phyloP scores from a whole-genome alignment of 2,329 filamentous ascomycete genomes.

The Trichophyton equinum region DNA sequence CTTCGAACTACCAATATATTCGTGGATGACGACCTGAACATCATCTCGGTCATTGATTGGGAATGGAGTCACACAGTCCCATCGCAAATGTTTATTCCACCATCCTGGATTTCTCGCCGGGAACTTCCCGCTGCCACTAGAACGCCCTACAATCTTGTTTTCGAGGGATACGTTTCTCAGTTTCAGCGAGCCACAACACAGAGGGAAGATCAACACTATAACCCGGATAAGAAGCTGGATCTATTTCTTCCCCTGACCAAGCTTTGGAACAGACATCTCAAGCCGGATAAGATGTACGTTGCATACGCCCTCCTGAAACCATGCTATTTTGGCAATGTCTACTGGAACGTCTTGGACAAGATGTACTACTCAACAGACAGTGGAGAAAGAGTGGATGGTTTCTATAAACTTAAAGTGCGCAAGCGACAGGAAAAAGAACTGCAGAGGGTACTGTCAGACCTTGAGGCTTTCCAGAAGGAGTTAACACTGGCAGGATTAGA shows the following conservation, averaged over 20 bases:
- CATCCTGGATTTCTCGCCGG: slow-evolving; percentile 5
- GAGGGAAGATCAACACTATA: not conserved
- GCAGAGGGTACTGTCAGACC: slow-evolving; percentile 1
- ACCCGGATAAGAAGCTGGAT: not conserved
- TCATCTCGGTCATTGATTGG: slow-evolving; percentile 8
- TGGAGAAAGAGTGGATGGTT: not conserved
- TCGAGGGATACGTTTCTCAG: not conserved
- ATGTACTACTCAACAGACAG: too few species aligned
- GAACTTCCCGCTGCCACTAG: not conserved
- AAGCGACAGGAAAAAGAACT: not conserved
- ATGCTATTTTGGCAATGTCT: slow-evolving; percentile 8
- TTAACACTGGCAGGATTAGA: slow-evolving; percentile 3
- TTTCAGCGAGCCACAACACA: not conserved
- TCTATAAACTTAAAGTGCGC: not conserved
- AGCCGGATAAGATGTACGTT: not conserved
- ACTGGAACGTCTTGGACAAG: too few species aligned
- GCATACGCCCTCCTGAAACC: slow-evolving; percentile 7
- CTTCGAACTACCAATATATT: slow-evolving; percentile 11
- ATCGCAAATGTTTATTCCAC: slow-evolving; percentile 7
- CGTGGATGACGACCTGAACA: slow-evolving; percentile 8
- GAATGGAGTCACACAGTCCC: slow-evolving; percentile 9
- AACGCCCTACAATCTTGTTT: not conserved
- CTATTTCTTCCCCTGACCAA: not conserved
- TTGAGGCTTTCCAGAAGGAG: slow-evolving; percentile 5
- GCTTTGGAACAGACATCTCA: not conserved